Evolutionary conservation across 2,329 filamentous ascomycete species (phyloP).

Genomic region (Anthostomella pinea): DNA sequence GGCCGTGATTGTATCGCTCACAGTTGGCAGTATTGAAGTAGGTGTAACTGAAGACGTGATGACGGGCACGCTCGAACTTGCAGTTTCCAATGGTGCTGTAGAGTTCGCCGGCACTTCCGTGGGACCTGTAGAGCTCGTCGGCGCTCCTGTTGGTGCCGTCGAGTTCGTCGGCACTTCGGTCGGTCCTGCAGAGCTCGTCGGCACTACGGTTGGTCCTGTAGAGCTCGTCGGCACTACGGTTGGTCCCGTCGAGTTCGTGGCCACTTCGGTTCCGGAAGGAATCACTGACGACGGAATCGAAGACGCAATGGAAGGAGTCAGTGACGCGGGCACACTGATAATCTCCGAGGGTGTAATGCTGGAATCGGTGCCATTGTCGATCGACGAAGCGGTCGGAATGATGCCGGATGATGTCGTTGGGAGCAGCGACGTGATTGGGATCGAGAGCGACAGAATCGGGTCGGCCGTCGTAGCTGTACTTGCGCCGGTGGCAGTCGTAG

Average conservation of each 20-base stretch:
- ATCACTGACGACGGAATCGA: no score
- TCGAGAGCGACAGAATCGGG: not conserved
- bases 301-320: conserved; percentile 8
- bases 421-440: not conserved
- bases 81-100: conserved; percentile 3
- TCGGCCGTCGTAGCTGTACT: not conserved
- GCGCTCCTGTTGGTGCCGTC: no score
- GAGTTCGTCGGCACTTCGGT: no score
- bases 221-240: no score
- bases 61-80: not conserved
- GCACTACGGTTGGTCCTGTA: no score
- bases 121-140: conserved; percentile 8
- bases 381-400: conserved; percentile 7
- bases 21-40: conserved; percentile 4
- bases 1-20: conserved; percentile 4
- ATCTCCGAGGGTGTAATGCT: conserved; percentile 12
- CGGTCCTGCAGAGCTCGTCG: no score
- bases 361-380: conserved; percentile 20
- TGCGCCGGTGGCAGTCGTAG: not conserved
- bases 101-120: conserved; percentile 11
- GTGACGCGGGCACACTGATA: conserved; percentile 14
- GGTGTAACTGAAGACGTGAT: conserved; percentile 1
- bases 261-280: not conserved
- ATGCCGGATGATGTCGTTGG: conserved; percentile 6
- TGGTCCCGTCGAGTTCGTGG: not conserved